phyloP scores from a whole-genome alignment of 306 rosid species.

The Citrullus colocynthis region DNA sequence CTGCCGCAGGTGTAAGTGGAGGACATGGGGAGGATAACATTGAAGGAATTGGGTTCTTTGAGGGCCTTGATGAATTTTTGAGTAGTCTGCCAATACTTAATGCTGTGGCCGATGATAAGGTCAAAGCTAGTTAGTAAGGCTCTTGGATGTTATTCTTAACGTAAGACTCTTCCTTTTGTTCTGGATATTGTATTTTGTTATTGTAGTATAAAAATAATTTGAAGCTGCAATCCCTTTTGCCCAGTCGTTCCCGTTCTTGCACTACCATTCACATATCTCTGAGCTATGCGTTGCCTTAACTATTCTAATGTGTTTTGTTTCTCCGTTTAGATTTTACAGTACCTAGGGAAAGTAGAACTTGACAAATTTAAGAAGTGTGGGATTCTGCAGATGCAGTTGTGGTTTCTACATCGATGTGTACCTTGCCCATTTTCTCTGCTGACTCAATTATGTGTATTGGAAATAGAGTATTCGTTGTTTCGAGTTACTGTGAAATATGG shows the following conservation, averaged over 20 bases:
- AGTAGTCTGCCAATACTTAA: slow-evolving; percentile 82
- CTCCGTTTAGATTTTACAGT: background rate
- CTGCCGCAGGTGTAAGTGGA: slow-evolving; percentile 21
- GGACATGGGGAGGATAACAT: slow-evolving; percentile 70
- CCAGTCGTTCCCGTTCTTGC: background rate
- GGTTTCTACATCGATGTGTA: background rate
- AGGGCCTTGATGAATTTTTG: slow-evolving; percentile 92
- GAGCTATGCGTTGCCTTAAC: background rate
- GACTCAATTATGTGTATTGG: background rate
- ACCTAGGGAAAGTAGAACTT: background rate
- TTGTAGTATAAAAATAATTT: slow-evolving; percentile 12
- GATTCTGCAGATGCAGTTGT: background rate
- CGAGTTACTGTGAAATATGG: background rate
- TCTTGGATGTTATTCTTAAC: slow-evolving; percentile 9
- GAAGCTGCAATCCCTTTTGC: background rate
- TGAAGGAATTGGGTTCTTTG: slow-evolving; percentile 80
- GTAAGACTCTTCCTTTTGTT: slow-evolving; percentile 20
- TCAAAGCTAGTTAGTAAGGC: slow-evolving; percentile 46
- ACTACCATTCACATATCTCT: background rate
- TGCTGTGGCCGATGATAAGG: slow-evolving; percentile 77
- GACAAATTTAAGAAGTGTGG: background rate
- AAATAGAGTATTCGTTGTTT: background rate
- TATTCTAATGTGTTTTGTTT: background rate
- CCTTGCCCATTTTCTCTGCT: background rate
- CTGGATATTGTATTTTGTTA: slow-evolving; percentile 24